These are phyloP conservation scores for Physcia stellaris DNA, from an alignment of 495 filamentous ascomycete species.

Conservation along the genomic window DNA sequence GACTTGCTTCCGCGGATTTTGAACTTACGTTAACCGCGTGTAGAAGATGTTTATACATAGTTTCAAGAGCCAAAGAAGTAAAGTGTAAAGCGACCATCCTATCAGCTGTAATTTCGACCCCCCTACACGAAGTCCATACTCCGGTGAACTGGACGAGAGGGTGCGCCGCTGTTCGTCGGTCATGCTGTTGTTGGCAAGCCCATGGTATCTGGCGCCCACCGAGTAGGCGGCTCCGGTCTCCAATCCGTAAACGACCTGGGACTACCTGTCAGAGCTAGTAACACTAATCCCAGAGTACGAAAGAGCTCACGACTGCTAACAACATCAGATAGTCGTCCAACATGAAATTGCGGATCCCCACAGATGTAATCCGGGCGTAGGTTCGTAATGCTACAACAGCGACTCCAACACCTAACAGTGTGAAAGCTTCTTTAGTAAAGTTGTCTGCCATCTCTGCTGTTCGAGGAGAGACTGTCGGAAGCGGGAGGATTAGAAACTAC, in stretches of 20 bases:
- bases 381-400: constrained; percentile 1
- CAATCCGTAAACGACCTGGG: constrained; percentile 18
- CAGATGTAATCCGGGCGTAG: background rate
- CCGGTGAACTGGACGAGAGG: constrained; percentile 28
- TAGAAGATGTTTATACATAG: constrained; percentile 46
- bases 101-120: constrained; percentile 45
- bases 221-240: constrained; percentile 34
- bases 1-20: background rate
- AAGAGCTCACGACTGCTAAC: background rate
- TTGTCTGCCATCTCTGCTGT: constrained; percentile 4
- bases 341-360: background rate
- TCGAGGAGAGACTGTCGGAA: too few relatives aligned
- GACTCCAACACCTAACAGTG: background rate
- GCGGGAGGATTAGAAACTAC: too few relatives aligned
- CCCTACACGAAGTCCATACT: constrained; percentile 35
- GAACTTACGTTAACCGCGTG: constrained; percentile 41
- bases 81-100: constrained; percentile 44
- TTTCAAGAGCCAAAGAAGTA: constrained; percentile 45
- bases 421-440: constrained; percentile 2
- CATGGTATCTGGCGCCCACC: constrained; percentile 32
- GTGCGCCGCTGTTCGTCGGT: constrained; percentile 30
- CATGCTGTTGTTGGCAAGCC: constrained; percentile 43
- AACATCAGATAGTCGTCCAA: constrained; percentile 3
- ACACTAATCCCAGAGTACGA: too few relatives aligned
- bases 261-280: too few relatives aligned